Evolutionary conservation across 805 yeast species (phyloP).

Genomic region (Saturnispora quitensis): DNA sequence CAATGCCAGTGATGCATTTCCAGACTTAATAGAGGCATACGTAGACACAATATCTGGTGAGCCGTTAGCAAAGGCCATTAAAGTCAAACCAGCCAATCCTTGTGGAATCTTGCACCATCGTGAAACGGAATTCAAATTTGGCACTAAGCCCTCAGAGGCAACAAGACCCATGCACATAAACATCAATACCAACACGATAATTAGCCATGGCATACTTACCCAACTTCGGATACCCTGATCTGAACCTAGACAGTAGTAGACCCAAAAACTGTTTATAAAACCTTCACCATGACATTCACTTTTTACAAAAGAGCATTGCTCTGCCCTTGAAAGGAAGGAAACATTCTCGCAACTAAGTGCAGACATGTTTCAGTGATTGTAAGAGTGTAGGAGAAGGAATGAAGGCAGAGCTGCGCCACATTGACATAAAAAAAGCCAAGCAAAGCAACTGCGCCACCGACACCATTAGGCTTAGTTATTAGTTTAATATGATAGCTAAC

Average conservation of each 20-base stretch:
- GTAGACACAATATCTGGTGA: conserved; percentile 86
- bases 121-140: conserved; percentile 68
- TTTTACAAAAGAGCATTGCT: conserved; percentile 25
- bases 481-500: not conserved
- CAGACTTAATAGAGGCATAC: conserved; percentile 65
- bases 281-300: conserved; percentile 24
- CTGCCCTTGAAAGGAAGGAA: conserved; percentile 8
- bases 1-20: conserved; percentile 66
- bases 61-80: conserved; percentile 88
- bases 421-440: not conserved
- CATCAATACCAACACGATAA: conserved; percentile 27
- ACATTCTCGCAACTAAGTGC: conserved; percentile 8
- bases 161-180: conserved; percentile 68
- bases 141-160: conserved; percentile 78
- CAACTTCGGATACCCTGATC: conserved; percentile 10
- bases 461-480: not conserved
- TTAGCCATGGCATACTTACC: conserved; percentile 18
- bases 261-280: conserved; percentile 20
- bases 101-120: conserved; percentile 59
- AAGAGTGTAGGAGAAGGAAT: not conserved
- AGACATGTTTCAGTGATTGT: not conserved
- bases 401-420: not conserved
- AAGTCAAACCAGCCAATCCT: conserved; percentile 77
- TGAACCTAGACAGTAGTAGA: conserved; percentile 24
- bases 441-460: not conserved